Conservation (phyloP, 2,329 filamentous ascomycete genomes). For the Metarhizium guizhouense region DNA sequence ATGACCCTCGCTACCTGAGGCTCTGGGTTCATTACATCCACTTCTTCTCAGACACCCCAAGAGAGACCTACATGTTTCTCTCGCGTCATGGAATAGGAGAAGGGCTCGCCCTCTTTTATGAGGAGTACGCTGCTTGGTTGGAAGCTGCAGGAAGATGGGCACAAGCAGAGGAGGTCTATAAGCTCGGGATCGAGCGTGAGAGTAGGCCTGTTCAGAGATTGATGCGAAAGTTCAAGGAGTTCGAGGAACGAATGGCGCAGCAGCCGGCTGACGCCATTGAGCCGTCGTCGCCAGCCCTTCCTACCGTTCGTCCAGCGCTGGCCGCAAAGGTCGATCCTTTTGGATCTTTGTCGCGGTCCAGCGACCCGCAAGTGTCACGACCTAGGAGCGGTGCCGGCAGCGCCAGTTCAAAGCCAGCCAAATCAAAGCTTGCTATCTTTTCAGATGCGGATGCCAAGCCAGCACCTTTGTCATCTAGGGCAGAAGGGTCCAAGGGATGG, state of each 20-base stretch:
- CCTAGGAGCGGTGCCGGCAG: slow-evolving; percentile 38
- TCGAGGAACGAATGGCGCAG: slow-evolving; percentile 67
- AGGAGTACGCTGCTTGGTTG: slow-evolving; percentile 91
- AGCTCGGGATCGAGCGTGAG: slow-evolving; percentile 79
- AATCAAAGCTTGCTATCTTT: slow-evolving; percentile 84
- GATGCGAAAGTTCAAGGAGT: slow-evolving; percentile 84
- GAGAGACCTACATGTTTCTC: slow-evolving; percentile 87
- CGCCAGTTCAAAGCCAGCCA: slow-evolving; percentile 53
- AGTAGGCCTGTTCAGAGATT: slow-evolving; percentile 75
- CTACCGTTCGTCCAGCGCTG: slow-evolving; percentile 71
- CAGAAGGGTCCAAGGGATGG: slow-evolving; percentile 64
- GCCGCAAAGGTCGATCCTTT: slow-evolving; percentile 84
- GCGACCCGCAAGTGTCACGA: slow-evolving; percentile 58
- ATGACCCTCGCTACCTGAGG: slow-evolving; percentile 87
- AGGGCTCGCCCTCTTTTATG: slow-evolving; percentile 82
- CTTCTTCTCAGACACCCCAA: slow-evolving; percentile 85
- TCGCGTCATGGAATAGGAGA: slow-evolving; percentile 85
- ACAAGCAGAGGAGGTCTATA: slow-evolving; percentile 91
- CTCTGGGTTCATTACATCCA: slow-evolving; percentile 92
- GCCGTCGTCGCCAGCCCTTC: slow-evolving; percentile 80
- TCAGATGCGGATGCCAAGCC: slow-evolving; percentile 62
- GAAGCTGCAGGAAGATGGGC: slow-evolving; percentile 75
- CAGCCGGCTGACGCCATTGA: slow-evolving; percentile 52
- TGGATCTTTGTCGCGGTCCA: slow-evolving; percentile 40
- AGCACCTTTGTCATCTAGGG: slow-evolving; percentile 44